Evolutionary conservation across 768 basidiomycete genomes (phyloP).

Genomic region (Erythrobasidium yunnanense): DNA sequence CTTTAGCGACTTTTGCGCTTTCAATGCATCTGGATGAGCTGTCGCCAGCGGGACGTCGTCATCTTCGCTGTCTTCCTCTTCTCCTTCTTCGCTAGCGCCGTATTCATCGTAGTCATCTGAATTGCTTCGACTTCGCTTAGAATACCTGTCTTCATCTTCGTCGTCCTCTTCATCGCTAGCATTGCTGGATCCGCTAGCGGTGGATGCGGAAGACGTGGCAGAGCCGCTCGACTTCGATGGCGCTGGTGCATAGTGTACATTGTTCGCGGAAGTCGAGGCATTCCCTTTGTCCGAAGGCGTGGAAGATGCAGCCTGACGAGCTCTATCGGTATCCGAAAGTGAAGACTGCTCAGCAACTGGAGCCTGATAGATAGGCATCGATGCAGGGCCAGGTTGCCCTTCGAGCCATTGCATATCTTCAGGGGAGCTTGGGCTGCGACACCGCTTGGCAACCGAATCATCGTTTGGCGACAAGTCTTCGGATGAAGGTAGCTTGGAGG

Average conservation of each 20-base stretch:
- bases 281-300: too few relatives aligned
- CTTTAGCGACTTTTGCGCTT: conserved; percentile 69
- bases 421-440: background rate
- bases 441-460: background rate
- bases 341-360: too few relatives aligned
- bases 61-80: conserved; percentile 17
- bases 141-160: background rate
- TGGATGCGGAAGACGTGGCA: background rate
- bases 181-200: background rate
- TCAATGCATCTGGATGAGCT: conserved; percentile 68
- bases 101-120: conserved; percentile 25
- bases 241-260: background rate
- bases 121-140: background rate
- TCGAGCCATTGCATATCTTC: conserved; percentile 15
- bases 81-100: conserved; percentile 7
- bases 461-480: background rate
- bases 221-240: background rate
- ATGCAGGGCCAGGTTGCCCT: too few relatives aligned
- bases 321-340: too few relatives aligned
- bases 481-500: background rate
- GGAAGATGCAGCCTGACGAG: background rate
- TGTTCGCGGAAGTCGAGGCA: too few relatives aligned
- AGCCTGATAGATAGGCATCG: too few relatives aligned
- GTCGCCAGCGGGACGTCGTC: conserved; percentile 78
- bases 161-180: background rate